phyloP scores from a whole-genome alignment of 208 protist species.

The Borovskyia barvae region DNA sequence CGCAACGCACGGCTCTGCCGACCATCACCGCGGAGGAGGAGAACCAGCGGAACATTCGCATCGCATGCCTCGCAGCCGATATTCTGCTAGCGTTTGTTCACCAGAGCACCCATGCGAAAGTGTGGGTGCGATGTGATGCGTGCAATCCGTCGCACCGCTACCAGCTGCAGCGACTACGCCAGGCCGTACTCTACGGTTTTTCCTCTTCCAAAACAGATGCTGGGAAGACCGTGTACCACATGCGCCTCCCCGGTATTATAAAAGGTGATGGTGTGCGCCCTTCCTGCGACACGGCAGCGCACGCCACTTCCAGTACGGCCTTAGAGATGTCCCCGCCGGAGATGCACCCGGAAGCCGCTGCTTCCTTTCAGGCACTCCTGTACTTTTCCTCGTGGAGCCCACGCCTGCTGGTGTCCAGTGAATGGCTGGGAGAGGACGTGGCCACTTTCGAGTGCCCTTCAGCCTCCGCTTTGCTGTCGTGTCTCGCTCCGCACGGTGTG shows the following conservation, averaged over 20 bases:
- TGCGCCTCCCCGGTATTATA: constrained; percentile 13
- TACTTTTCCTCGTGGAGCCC: constrained; percentile 45
- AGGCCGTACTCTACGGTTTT: constrained; percentile 55
- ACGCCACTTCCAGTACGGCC: background rate
- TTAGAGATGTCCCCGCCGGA: background rate
- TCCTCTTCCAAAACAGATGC: constrained; percentile 1
- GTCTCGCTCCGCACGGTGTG: constrained; percentile 14
- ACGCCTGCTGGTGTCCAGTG: constrained; percentile 35
- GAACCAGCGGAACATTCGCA: constrained; percentile 27
- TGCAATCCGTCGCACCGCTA: constrained; percentile 41
- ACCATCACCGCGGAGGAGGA: background rate
- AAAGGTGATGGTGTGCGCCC: background rate
- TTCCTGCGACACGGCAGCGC: background rate
- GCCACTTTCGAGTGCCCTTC: constrained; percentile 61
- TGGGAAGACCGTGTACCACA: constrained; percentile 1
- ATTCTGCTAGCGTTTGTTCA: constrained; percentile 33
- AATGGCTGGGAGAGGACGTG: constrained; percentile 84
- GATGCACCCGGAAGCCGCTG: constrained; percentile 25
- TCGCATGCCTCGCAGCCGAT: constrained; percentile 39
- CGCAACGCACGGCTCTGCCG: background rate
- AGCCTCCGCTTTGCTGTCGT: constrained; percentile 25
- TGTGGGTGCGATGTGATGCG: constrained; percentile 81
- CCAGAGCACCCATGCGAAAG: constrained; percentile 18
- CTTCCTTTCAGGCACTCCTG: constrained; percentile 42
- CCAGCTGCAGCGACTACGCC: constrained; percentile 50